Percentiles rank a stretch among this genome's conserved stretches.
Evolutionary conservation across 2,329 filamentous ascomycete genomes (phyloP).

Genomic region (Cercospora beticola): DNA sequence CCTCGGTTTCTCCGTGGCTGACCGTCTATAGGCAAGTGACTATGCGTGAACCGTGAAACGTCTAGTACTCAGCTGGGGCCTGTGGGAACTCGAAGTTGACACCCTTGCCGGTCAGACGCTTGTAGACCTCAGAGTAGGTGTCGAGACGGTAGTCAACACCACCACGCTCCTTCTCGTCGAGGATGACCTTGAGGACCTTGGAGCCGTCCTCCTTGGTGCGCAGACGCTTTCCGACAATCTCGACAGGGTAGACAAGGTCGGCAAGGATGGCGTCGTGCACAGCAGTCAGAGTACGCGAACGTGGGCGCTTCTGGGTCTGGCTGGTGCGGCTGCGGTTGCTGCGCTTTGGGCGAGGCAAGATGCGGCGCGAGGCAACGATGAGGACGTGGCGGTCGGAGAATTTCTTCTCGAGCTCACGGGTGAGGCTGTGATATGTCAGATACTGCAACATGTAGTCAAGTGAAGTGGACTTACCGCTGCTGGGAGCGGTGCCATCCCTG

Average conservation of each 20-base stretch:
- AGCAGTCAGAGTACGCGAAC: conserved; percentile 94
- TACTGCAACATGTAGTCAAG: neutral
- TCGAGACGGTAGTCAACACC: conserved; percentile 99
- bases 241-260: conserved; percentile 98
- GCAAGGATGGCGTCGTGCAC: conserved; percentile 98
- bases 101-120: conserved; percentile 90
- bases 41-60: conserved; percentile 39
- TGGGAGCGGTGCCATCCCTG: conserved; percentile 98
- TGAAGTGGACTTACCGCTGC: conserved; percentile 80
- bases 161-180: conserved; percentile 99
- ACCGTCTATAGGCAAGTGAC: neutral
- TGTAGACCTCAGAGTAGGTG: conserved; percentile 99
- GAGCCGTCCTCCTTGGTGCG: conserved; percentile 98
- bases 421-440: conserved; percentile 63
- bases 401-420: conserved; percentile 99
- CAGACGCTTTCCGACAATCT: conserved; percentile 99
- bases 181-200: conserved; percentile 98
- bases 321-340: conserved; percentile 93
- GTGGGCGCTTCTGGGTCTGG: conserved; percentile 98
- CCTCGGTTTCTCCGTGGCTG: neutral
- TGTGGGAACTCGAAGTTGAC: conserved; percentile 99
- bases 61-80: conserved; percentile 68
- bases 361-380: conserved; percentile 98
- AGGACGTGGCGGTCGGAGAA: conserved; percentile 99
- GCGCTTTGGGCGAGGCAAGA: conserved; percentile 97